Evolutionary conservation across 306 rosid genomes (phyloP), one percentile per base, ranked within the genome.

Genomic region (Arachis hypogaea): DNA sequence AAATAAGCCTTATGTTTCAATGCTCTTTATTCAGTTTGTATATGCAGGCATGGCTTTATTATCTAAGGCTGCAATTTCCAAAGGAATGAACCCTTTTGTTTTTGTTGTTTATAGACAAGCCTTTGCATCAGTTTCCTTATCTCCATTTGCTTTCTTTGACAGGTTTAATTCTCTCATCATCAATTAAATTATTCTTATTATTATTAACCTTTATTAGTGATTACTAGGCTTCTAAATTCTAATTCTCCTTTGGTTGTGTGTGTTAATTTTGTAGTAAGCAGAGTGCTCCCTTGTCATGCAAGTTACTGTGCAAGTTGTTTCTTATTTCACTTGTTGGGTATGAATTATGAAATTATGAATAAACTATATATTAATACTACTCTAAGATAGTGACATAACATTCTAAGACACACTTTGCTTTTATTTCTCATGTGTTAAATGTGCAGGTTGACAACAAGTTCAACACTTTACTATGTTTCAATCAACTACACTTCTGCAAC

Each of bases 41-140:
- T 94, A 94, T 72, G 85, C 97, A 47, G 98, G 97, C 70, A 88
- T 94, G 98, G 97, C 97, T 71, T 76, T 94, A 86, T 83, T 94
- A 60, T 94, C 98, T 9, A 94, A 91, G 68, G 96, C 85, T 38
- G 97, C 98, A 79, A 85, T 94, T 46, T 69, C 96, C 55, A 82
- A 77, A 45, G 98, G 97, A 82, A 94, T 94, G 98, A 90, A 83
- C 81, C 90, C 98, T 44, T 86, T 65, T 64, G 91, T 94, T 57
- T 94, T 94, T 73, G 98, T 94, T 59, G 91, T 94, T 67, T 94
- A 94, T 73, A 82, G 98, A 33, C 98, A 94, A 85, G 92, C 90
- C 74, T 87, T 91, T 57, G 98, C 97, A 12, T 58, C 87, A 6
- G 66, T 94, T 41, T 87, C 88, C 69, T 44, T 94, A 71, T 84